Conservation (phyloP, 2,329 filamentous ascomycete species). For the Sphaerostilbella broomeana region DNA sequence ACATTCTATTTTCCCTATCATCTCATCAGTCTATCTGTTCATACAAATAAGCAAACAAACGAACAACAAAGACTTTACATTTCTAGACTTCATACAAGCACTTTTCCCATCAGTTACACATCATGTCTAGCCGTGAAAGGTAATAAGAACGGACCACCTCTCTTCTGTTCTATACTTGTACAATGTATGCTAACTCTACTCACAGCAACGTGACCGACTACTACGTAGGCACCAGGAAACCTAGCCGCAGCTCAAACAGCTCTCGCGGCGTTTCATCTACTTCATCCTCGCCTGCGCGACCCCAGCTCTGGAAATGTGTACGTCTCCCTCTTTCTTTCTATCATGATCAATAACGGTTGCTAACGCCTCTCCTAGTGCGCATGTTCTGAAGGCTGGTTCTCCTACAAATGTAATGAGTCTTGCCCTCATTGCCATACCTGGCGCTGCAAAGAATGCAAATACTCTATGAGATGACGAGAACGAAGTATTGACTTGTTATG, state of each 20-base stretch:
- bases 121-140: conserved; percentile 4
- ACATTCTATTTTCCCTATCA: too few relatives aligned
- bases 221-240: neutral
- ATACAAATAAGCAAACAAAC: too few relatives aligned
- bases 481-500: too few relatives aligned
- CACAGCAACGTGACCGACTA: conserved; percentile 2
- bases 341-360: neutral
- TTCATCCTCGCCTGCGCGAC: neutral
- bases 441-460: conserved; percentile 20
- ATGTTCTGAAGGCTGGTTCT: conserved; percentile 18
- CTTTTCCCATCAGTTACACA: too few relatives aligned
- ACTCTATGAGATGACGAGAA: too few relatives aligned
- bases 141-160: neutral
- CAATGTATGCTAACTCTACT: conserved; percentile 1
- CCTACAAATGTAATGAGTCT: conserved; percentile 13
- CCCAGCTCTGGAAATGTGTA: conserved; percentile 16
- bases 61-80: too few relatives aligned
- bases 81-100: too few relatives aligned
- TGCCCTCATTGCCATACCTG: conserved; percentile 17
- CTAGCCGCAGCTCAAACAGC: neutral
- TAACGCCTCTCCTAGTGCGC: conserved; percentile 16
- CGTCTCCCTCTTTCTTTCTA: neutral
- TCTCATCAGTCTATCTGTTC: too few relatives aligned
- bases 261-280: neutral
- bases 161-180: too few relatives aligned